phyloP scores from a whole-genome alignment of 306 rosid genomes.

The Medicago arabica region DNA sequence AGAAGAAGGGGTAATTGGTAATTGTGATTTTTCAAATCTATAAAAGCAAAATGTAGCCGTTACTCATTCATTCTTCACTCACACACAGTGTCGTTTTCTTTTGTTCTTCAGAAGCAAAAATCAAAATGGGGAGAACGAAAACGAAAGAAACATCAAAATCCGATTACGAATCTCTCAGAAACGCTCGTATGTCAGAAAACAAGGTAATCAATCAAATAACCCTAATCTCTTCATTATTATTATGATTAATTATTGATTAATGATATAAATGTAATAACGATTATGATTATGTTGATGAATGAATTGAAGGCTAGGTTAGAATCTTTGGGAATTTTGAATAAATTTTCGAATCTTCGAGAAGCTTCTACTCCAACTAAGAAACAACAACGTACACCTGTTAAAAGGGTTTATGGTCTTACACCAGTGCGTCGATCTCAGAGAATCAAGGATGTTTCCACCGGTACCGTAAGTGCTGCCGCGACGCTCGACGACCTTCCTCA shows the following conservation, averaged over 20 bases:
- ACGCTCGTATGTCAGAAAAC: conserved; percentile 66
- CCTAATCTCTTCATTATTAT: background rate
- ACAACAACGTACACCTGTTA: background rate
- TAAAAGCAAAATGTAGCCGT: conserved; percentile 8
- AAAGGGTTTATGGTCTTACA: conserved; percentile 36
- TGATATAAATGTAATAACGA: too few species aligned
- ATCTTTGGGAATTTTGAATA: conserved; percentile 56
- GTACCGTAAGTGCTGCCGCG: background rate
- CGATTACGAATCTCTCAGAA: conserved; percentile 63
- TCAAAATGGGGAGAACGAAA: background rate
- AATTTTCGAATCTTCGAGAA: conserved; percentile 55
- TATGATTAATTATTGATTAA: background rate
- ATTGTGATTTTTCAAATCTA: too few species aligned
- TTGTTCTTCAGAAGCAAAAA: background rate
- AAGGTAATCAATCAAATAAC: conserved; percentile 44
- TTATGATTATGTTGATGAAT: conserved; percentile 30
- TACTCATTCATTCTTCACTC: background rate
- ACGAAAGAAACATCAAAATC: conserved; percentile 22
- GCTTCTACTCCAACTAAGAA: conserved; percentile 20
- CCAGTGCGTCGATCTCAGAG: conserved; percentile 70
- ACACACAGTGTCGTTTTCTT: background rate
- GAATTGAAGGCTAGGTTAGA: conserved; percentile 60
- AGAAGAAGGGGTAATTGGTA: too few species aligned
- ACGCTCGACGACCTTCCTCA: background rate
- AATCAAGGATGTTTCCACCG: conserved; percentile 36